Evolutionary conservation across 129 eudicot species (phyloP), one percentile per base, ranked within the genome.

Genomic region (Artemisia argyi): DNA sequence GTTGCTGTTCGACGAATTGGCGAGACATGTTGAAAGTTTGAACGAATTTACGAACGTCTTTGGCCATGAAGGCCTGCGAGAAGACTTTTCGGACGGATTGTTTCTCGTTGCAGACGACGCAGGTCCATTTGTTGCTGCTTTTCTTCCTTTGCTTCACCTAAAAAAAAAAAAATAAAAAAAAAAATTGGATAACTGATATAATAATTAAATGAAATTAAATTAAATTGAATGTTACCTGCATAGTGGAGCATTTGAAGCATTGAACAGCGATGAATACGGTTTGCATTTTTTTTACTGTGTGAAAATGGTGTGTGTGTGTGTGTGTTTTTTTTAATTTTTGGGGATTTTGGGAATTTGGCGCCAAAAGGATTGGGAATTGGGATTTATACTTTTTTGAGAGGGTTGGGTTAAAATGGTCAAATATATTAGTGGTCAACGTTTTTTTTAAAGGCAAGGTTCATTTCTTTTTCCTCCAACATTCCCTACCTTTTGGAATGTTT

Each of bases 141-240:
- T 93, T 89, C 90, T 87, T 93, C 89, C 86, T 79, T 88, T 93
- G 97, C 85, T 93, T 93, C 84, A 89, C 98, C 96, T 93, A 0
- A 20, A 20, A 20, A 20, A n/a, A n/a, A n/a, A n/a, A n/a, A n/a
- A n/a, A n/a, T n/a, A n/a, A n/a, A n/a, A n/a, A n/a, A n/a, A n/a
- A n/a, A n/a, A n/a, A n/a, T n/a, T n/a, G n/a, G 18, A 63, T 52
- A 60, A 6, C 3, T 8, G 32, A 35, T 32, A 32, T 56, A 20
- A 56, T 5, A 56, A 13, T n/a, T 15, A n/a, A 56, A 13, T n/a
- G 11, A 5, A 54, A 68, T 30, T 68, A 10, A 15, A 22, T 42
- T 24, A 19, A 5, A 12, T 12, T 82, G n/a, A n/a, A n/a, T n/a
- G n/a, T n/a, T n/a, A n/a, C n/a, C n/a, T 93, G 98, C 97, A 89